phyloP scores from a whole-genome alignment of 495 filamentous ascomycete genomes.

The Trichoderma reesei region DNA sequence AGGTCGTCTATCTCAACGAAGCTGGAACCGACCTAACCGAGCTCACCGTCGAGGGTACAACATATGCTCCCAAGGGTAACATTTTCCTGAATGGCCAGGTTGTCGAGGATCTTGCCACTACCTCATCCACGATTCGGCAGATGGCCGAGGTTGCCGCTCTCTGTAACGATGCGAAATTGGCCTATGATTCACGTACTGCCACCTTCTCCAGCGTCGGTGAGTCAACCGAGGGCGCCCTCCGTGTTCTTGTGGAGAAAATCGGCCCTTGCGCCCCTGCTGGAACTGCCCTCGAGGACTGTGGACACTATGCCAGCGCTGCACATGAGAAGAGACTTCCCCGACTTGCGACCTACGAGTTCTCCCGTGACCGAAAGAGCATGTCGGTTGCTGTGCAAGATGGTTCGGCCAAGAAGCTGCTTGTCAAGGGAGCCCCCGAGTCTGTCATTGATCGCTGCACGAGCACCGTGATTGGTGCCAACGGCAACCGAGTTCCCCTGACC shows the following conservation, averaged over 20 bases:
- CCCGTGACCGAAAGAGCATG: conserved; percentile 98
- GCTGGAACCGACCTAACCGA: conserved; percentile 71
- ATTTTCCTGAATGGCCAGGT: conserved; percentile 58
- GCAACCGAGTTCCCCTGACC: conserved; percentile 60
- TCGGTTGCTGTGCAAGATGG: conserved; percentile 75
- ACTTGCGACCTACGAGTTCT: conserved; percentile 92
- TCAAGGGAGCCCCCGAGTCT: conserved; percentile 94
- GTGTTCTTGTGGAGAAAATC: conserved; percentile 89
- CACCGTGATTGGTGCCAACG: conserved; percentile 62
- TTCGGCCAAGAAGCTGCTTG: conserved; percentile 67
- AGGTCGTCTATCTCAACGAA: conserved; percentile 71
- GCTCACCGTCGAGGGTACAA: conserved; percentile 85
- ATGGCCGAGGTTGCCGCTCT: conserved; percentile 80
- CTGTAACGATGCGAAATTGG: conserved; percentile 82
- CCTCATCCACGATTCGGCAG: conserved; percentile 69
- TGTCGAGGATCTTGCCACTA: conserved; percentile 56
- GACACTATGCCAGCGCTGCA: conserved; percentile 73
- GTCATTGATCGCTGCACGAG: conserved; percentile 85
- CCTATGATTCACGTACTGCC: conserved; percentile 64
- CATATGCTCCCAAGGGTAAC: conserved; percentile 75
- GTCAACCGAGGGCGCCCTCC: conserved; percentile 88
- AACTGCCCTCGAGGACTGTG: conserved; percentile 40
- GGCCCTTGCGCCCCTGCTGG: conserved; percentile 45
- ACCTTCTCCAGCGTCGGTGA: conserved; percentile 83
- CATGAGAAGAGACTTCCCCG: conserved; percentile 68